Evolutionary conservation across 176 grass and related monocot genomes (phyloP), one percentile per base, ranked within the genome.

Genomic region (Tillandsia leiboldiana): DNA sequence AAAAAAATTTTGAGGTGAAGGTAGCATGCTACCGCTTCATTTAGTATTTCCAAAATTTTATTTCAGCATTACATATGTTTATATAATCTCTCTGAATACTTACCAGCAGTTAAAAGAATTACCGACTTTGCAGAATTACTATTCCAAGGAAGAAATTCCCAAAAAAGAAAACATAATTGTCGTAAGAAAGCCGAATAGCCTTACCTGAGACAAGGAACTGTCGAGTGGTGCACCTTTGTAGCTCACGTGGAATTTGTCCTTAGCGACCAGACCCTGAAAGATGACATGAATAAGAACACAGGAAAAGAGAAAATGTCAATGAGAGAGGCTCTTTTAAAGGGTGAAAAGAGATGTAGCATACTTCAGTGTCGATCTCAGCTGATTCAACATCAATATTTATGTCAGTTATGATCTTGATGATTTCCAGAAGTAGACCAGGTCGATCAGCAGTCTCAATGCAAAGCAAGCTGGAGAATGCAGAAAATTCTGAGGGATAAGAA

Each of bases 231-330:
- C 94, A 26, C 89, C 94, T 75, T 89, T 63, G 63, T 99, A 99
- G 77, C 94, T 99, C 47, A 99, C 94, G 82, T 99, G 89, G 64
- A 99, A 99, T 66, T 87, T 99, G 78, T 93, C 94, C 84, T 99
- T 99, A 12, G 89, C 94, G 71, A 99, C 77, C 67, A 93, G 67
- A 53, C 94, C 94, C 94, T 99, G 83, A 18, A 76, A 71, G 65
- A 1, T 67, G 51, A 75, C 51, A 73, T 64, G 26, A 52, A 12
- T 42, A 78, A 57, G 33, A 14, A 75, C 51, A 51, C 51, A 23
- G 5, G 69, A 70, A 70, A 12, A 51, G 24, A 71, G 17, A 17
- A 20, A 48, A 9, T 23, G 56, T 8, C 56, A 61, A 61, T 42
- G 33, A 42, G 4, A 42, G 22, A 61, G 0, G 22, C 2, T 61